A percentile compares a stretch with the other conserved stretches of the same genome.
phyloP scores from a whole-genome alignment of 2,329 filamentous ascomycete genomes.

The Penicillium occitanis region DNA sequence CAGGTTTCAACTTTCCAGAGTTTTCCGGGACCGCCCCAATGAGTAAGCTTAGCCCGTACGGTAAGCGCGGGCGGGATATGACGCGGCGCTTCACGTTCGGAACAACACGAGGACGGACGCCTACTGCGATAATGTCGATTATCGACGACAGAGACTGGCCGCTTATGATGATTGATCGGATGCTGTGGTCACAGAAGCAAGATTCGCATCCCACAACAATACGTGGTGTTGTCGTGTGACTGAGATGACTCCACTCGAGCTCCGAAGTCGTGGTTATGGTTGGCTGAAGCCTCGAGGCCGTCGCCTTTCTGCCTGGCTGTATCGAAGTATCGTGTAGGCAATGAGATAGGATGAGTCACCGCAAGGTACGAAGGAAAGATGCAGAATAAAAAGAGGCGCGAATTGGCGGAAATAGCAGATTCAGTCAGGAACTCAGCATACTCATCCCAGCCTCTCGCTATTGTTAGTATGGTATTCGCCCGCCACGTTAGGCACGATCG shows the following conservation, averaged over 20 bases:
- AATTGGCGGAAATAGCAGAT: not conserved
- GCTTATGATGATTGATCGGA: not conserved
- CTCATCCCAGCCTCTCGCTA: not conserved
- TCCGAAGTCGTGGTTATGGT: constrained; percentile 8
- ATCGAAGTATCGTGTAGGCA: constrained; percentile 10
- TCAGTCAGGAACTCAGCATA: constrained; percentile 8
- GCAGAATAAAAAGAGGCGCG: constrained; percentile 3
- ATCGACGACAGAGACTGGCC: not conserved
- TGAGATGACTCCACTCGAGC: constrained; percentile 18
- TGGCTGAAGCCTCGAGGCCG: constrained; percentile 3
- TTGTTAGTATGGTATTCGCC: not conserved
- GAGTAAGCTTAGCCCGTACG: not conserved
- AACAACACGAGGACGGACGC: constrained; percentile 1
- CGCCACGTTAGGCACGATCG: constrained; percentile 20
- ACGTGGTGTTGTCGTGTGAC: constrained; percentile 18
- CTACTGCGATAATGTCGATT: constrained; percentile 7
- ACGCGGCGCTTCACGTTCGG: constrained; percentile 15
- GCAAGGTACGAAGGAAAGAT: not conserved
- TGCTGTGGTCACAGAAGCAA: constrained; percentile 8
- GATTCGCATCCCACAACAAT: constrained; percentile 12
- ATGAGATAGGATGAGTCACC: constrained; percentile 16
- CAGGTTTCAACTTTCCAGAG: constrained; percentile 16
- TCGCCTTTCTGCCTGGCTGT: constrained; percentile 12
- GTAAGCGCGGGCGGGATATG: constrained; percentile 7
- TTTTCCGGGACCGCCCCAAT: constrained; percentile 5